Evolutionary conservation across 768 basidiomycete species (phyloP), one percentile per base, ranked within the genome.

Genomic region (Piloderma croceum): DNA sequence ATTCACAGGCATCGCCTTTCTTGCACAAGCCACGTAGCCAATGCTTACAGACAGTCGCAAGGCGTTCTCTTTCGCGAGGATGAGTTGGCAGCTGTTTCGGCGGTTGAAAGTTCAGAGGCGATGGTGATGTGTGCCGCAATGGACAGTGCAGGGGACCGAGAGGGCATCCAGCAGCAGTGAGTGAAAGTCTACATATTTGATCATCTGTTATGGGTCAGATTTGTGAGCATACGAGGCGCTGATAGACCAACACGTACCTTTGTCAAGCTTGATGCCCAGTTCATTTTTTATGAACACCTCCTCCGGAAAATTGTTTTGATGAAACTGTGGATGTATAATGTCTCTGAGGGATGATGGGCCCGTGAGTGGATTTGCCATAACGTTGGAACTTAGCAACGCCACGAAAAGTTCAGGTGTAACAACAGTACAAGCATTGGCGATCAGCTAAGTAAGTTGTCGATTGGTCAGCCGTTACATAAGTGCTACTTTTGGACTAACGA

Each of bases 11-110:
- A 57, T 93, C 88, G 39, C 92, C 94, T 62, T 98, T 98, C 68
- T 98, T 98, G 66, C 96, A 98, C 13, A 99, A 73, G 11, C 96
- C 96, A 42, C 96, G 79, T 31, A 99, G 77, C 87, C 94, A 98
- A 66, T 98, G 96, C 65, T 98, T 98, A 69, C 96, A 99, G 13
- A 99, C 93, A 3, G 94, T 96, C 17, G 85, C 78, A 31, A 90
- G 70, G 31, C 87, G 76, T 50, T 90, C 88, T 48, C 87, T 68
- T 54, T 90, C 85, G 33, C 85, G 77, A 12, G 86, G 89, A 54
- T 93, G 88, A 1, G 76, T 78, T 2, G 92, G 90, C 3, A 82
- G 64, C 40, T 85, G 81, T 42, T 85, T 83, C 7, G 89, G 82
- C 1, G 90, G 87, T 56, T 89, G 84, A 51, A 97, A 98, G 59